phyloP scores from a whole-genome alignment of 129 eudicot species.

The Centaurea solstitialis region DNA sequence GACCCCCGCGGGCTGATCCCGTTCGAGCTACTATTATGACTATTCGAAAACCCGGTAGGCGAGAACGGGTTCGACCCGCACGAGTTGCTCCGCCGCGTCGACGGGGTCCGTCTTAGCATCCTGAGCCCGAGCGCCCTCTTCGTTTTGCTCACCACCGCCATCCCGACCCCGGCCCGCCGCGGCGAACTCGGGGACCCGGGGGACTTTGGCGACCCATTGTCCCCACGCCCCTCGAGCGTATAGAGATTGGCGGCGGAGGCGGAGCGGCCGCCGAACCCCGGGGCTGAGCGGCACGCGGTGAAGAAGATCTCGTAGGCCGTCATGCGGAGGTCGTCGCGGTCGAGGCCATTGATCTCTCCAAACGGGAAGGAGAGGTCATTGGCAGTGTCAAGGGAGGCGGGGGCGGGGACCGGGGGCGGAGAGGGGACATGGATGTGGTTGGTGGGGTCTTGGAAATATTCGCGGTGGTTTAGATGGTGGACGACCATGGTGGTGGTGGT shows the following conservation, averaged over 20 bases:
- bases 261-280: constrained; percentile 61
- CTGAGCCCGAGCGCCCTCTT: constrained; percentile 66
- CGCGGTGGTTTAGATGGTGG: background rate
- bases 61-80: constrained; percentile 32
- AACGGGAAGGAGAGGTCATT: constrained; percentile 20
- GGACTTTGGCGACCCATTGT: constrained; percentile 29
- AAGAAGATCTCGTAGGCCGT: constrained; percentile 75
- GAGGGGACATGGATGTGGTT: constrained; percentile 10
- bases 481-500: constrained; percentile 6
- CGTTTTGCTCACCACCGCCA: constrained; percentile 70
- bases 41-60: constrained; percentile 15
- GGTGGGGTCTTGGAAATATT: constrained; percentile 31
- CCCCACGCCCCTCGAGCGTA: constrained; percentile 16
- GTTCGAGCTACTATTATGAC: background rate
- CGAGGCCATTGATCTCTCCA: constrained; percentile 48
- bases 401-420: background rate
- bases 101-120: constrained; percentile 45
- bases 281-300: constrained; percentile 69
- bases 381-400: background rate
- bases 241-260: constrained; percentile 28
- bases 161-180: constrained; percentile 52
- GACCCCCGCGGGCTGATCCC: constrained; percentile 42
- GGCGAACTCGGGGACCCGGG: constrained; percentile 20
- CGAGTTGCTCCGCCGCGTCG: constrained; percentile 40
- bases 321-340: constrained; percentile 47